Base-by-base conservation (phyloP, 805 yeast genomes). In the Monosporozyma unispora region DNA sequence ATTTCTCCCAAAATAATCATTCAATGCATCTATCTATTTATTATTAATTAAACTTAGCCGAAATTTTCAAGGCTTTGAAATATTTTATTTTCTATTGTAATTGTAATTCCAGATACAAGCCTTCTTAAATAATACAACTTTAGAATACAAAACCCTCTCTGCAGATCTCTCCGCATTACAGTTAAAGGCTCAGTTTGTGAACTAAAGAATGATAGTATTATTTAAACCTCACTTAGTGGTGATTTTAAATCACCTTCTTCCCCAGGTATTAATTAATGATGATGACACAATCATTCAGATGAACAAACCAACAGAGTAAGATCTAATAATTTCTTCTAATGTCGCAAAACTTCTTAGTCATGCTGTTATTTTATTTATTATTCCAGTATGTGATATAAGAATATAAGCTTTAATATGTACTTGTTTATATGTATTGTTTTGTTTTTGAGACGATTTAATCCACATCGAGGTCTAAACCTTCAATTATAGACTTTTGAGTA, bases 381-480 rank as follows among this genome's bases (percentile, higher is more conserved):
- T 29, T 29, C 5, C 12, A 29, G n/a, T 31, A n/a, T 14, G 35
- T 35, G 18, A 35, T 35, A 35, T 16, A 35, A 18, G 42, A 39
- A 39, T 39, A 39, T 39, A 21, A 39, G 42, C 42, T 39, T 39
- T 18, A 39, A 35, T 35, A 18, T 31, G 7, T 19, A 35, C 39
- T 16, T 4, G 21, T 35, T 19, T 39, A 39, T 21, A 21, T 39
- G 19, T 37, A 37, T 33, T 4, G 38, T 33, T 33, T 14, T 16
- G 9, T 11, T 11, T 12, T 18, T 5, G 8, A 6, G 19, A n/a
- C 12, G 10, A 18, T 18, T 52, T 51, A 64, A 45, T 64, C 69
- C 22, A 65, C 61, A 23, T 65, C 68, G 10, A 65, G 52, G 46
- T 60, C 58, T 31, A 64, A 57, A 14, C 54, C 50, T 21, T 59